Evolutionary conservation across 2,329 filamentous ascomycete species (phyloP).

Genomic region (Trichoderma sp.): DNA sequence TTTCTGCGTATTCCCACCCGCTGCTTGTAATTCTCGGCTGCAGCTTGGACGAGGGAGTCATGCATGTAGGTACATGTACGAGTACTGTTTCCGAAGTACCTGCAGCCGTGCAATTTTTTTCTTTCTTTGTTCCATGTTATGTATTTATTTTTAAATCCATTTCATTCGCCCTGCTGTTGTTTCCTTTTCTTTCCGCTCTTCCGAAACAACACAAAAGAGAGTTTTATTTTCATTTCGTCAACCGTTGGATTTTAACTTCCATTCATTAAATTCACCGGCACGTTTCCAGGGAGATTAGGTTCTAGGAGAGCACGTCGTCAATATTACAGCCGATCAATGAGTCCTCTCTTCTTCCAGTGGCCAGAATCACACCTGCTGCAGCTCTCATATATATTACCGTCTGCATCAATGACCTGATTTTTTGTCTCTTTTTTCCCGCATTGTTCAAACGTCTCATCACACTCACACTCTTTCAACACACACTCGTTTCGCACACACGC

Average conservation of each 20-base stretch:
- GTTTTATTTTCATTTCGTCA: constrained; percentile 7
- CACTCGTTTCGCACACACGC: not conserved
- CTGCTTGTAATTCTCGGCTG: not conserved
- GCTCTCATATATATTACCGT: not conserved
- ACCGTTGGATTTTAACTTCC: no score
- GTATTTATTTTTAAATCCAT: not conserved
- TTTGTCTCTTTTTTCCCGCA: not conserved
- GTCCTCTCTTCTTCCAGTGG: constrained; percentile 1
- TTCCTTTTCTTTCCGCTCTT: not conserved
- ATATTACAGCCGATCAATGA: not conserved
- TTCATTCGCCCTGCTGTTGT: not conserved
- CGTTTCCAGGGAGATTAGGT: constrained; percentile 7
- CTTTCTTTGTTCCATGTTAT: not conserved
- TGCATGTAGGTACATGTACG: not conserved
- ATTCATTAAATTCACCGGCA: no score
- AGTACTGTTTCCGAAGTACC: not conserved
- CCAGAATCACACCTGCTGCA: not conserved
- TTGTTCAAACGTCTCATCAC: not conserved
- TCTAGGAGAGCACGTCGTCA: not conserved
- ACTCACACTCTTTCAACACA: not conserved
- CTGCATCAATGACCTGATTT: constrained; percentile 12
- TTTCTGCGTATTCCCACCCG: not conserved
- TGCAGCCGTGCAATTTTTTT: not conserved
- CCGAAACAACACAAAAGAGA: constrained; percentile 1
- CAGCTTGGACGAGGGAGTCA: not conserved